Conservation (phyloP, 2,329 filamentous ascomycete species). For the Alternaria sp. region DNA sequence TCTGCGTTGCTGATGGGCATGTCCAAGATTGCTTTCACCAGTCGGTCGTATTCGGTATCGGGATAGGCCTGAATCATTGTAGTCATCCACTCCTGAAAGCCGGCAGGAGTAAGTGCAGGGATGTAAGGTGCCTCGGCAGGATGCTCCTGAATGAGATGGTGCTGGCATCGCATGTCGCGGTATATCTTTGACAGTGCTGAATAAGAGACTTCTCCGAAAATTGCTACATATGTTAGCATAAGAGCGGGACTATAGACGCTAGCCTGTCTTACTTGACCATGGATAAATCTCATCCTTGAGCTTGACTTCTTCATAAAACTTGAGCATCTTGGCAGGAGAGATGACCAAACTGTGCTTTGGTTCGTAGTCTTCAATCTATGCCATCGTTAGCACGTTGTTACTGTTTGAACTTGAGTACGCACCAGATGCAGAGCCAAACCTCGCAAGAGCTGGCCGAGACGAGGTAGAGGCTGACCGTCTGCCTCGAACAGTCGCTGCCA, state of each 20-base stretch:
- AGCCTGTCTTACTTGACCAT: slow-evolving; percentile 67
- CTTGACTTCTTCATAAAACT: slow-evolving; percentile 75
- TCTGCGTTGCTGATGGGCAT: slow-evolving; percentile 75
- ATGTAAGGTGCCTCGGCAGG: slow-evolving; percentile 54
- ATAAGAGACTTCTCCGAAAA: slow-evolving; percentile 56
- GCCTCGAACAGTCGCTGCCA: slow-evolving; percentile 81
- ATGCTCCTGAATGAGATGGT: slow-evolving; percentile 59
- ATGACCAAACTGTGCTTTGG: slow-evolving; percentile 76
- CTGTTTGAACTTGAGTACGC: slow-evolving; percentile 37
- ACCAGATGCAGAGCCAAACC: slow-evolving; percentile 80
- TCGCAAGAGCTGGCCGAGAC: slow-evolving; percentile 75
- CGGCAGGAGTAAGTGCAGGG: slow-evolving; percentile 57
- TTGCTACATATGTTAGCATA: slow-evolving; percentile 34
- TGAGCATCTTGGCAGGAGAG: slow-evolving; percentile 76
- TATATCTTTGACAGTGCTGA: slow-evolving; percentile 57
- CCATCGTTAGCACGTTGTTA: slow-evolving; percentile 17
- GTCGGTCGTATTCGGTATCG: slow-evolving; percentile 74
- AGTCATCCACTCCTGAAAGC: slow-evolving; percentile 71
- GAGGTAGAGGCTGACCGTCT: slow-evolving; percentile 71
- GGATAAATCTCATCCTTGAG: slow-evolving; percentile 73
- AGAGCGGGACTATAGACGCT: not conserved
- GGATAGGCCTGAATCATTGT: slow-evolving; percentile 79
- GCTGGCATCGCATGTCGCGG: slow-evolving; percentile 57
- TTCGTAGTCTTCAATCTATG: slow-evolving; percentile 72
- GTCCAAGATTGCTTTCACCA: slow-evolving; percentile 72